Percentiles rank a stretch among this genome's conserved stretches.
phyloP scores from a whole-genome alignment of 306 rosid genomes.

The Astragalus glycyphyllos region DNA sequence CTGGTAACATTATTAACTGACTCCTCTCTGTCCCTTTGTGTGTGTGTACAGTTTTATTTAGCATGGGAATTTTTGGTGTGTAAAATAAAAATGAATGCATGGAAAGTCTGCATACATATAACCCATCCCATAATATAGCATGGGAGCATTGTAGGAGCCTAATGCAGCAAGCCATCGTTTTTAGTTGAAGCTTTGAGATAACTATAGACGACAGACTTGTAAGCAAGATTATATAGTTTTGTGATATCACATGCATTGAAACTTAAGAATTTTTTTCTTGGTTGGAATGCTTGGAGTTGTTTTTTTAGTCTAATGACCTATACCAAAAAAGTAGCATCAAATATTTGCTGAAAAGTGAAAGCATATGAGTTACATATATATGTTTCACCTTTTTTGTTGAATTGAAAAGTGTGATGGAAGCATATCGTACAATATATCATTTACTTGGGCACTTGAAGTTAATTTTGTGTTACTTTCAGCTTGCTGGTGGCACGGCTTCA shows the following conservation, averaged over 20 bases:
- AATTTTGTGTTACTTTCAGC: conserved; percentile 60
- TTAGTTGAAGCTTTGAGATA: conserved; percentile 1
- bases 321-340: conserved; percentile 8
- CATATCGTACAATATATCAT: conserved; percentile 12
- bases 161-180: not conserved
- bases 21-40: conserved; percentile 17
- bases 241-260: not conserved
- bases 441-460: conserved; percentile 6
- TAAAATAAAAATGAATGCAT: not conserved
- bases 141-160: conserved; percentile 2
- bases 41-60: conserved; percentile 10
- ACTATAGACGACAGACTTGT: conserved; percentile 3
- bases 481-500: conserved; percentile 99
- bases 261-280: not conserved
- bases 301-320: conserved; percentile 11
- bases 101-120: not conserved
- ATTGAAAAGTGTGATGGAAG: conserved; percentile 27
- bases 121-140: not conserved
- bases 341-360: conserved; percentile 9
- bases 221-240: not conserved
- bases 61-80: conserved; percentile 16
- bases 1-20: conserved; percentile 62
- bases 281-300: conserved; percentile 28
- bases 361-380: conserved; percentile 11
- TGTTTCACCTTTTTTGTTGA: conserved; percentile 1